A percentile compares a stretch with the other conserved stretches of the same genome.
phyloP scores from a whole-genome alignment of 2,329 filamentous ascomycete genomes.

The Fusarium denticulatum region DNA sequence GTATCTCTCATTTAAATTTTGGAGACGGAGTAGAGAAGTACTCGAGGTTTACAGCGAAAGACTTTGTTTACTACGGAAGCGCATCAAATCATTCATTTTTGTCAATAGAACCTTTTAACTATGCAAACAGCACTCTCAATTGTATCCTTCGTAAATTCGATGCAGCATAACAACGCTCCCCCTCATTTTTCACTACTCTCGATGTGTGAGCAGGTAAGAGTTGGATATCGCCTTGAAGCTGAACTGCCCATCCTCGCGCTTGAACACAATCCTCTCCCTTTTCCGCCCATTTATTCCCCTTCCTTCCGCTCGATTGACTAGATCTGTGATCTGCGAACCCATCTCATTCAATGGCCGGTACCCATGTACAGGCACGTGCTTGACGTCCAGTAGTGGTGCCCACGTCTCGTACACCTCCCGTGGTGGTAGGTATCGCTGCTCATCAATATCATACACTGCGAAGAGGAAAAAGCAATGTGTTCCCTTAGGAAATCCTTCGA shows the following conservation, averaged over 20 bases:
- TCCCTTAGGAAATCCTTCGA: slow-evolving; percentile 32
- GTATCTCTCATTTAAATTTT: slow-evolving; percentile 27
- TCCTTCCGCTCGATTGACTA: slow-evolving; percentile 36
- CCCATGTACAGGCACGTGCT: slow-evolving; percentile 47
- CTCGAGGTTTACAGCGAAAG: slow-evolving; percentile 32
- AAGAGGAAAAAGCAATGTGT: slow-evolving; percentile 49
- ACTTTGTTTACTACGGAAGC: slow-evolving; percentile 45
- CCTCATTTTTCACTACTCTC: slow-evolving; percentile 22
- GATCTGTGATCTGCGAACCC: slow-evolving; percentile 18
- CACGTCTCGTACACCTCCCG: slow-evolving; percentile 41
- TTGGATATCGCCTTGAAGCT: slow-evolving; percentile 43
- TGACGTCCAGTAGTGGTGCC: slow-evolving; percentile 40
- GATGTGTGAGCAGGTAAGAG: slow-evolving; percentile 42
- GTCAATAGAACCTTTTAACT: slow-evolving; percentile 46
- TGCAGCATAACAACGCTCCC: neutral
- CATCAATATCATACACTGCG: slow-evolving; percentile 46
- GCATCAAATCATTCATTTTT: slow-evolving; percentile 43
- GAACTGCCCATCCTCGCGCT: slow-evolving; percentile 32
- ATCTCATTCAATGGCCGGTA: slow-evolving; percentile 27
- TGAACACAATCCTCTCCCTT: slow-evolving; percentile 41
- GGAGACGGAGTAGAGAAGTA: slow-evolving; percentile 21
- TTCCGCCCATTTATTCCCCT: slow-evolving; percentile 35
- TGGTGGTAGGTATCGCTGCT: slow-evolving; percentile 42
- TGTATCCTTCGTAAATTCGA: slow-evolving; percentile 39
- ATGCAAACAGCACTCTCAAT: slow-evolving; percentile 37